Base-by-base conservation (phyloP, 305 asterid genomes). In the Plantago coronopus region DNA sequence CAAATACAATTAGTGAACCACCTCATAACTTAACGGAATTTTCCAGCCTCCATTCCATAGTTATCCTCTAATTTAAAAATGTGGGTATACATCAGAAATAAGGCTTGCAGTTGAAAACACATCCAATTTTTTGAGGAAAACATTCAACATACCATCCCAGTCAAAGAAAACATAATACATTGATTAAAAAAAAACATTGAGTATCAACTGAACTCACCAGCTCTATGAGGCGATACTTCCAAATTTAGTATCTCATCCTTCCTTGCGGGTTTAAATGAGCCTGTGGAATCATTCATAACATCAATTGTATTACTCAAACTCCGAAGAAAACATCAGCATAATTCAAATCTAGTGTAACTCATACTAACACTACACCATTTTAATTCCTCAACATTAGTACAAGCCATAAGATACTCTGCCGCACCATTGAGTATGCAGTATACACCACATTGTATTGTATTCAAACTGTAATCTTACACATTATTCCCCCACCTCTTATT, bases 181-280 rank as follows among this genome's bases (percentile, higher is more conserved):
- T 7, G 18, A 48, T 8, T 50, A 21, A 54, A 37, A 17, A 21
- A 54, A 37, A 17, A 19, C 29, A 19, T 43, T 55, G n/a, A 40
- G n/a, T 9, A 42, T 16, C 25, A 48, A 68, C 44, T 64, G 22
- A 54, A 64, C 82, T 70, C 70, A 90, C 96, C 96, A 63, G 97
- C 96, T 81, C 97, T 88, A 76, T 91, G 97, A 45, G 96, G 95
- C 38, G 97, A 91, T 15, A 91, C 79, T 25, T 85, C 95, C 79
- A 72, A 67, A 80, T 87, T 85, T 68, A 81, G 67, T 79, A 72
- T 85, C 67, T 55, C 76, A 9, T 67, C 23, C 27, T 76, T 71
- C 48, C 78, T 73, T 16, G 74, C 71, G 37, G 69, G 73, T 61
- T 62, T 70, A 23, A 22, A 44, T 43, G 63, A 59, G 65, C 84